Evolutionary conservation across 768 basidiomycete genomes (phyloP), one percentile per base, ranked within the genome.

Genomic region (Podaxis sp.): DNA sequence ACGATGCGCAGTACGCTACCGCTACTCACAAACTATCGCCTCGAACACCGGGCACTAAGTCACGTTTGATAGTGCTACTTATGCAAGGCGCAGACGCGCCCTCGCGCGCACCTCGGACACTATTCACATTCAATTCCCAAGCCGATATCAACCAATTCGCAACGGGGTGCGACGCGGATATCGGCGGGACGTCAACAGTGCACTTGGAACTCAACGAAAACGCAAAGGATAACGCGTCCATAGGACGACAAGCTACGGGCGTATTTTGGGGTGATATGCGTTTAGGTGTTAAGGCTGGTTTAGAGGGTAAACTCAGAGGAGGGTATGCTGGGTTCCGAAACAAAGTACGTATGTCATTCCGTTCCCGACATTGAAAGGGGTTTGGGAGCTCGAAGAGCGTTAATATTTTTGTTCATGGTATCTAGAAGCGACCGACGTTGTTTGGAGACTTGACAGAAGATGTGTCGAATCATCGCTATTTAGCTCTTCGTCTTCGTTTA

Each of bases 311-410:
- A 67, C 80, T 96, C 40, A 79, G 92, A 53, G 87, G 88, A 4
- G 96, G 96, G 0, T 98, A 96, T 74, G 93, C 94, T 15, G 96
- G 93, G 17, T 93, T 98, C 71, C 79, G 93, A 65, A 96, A 88
- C 71, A 90, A 88, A 80, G 94, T 91, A 55, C 51, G 67, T 62
- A 25, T 19, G 22, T 27, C 6, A 19, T 19, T 46, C 43, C 19
- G 2, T 46, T 46, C 43, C 43, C 7, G 19, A 46, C 4, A 17
- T 2, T 33, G 49, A 11, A 25, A 27, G 24, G 53, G 12, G 13
- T 38, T 25, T 5, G 25, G 19, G 24, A 13, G 12, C 29, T 52
- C 13, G 55, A 19, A n/a, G n/a, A 46, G 17, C 15, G n/a, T 38
- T 36, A 25, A 8, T 6, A 7, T 29, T 13, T 59, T 19, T 43